A percentile compares a stretch with the other conserved stretches of the same genome.
phyloP scores from a whole-genome alignment of 2,329 filamentous ascomycete species.

The Fusarium siculi region DNA sequence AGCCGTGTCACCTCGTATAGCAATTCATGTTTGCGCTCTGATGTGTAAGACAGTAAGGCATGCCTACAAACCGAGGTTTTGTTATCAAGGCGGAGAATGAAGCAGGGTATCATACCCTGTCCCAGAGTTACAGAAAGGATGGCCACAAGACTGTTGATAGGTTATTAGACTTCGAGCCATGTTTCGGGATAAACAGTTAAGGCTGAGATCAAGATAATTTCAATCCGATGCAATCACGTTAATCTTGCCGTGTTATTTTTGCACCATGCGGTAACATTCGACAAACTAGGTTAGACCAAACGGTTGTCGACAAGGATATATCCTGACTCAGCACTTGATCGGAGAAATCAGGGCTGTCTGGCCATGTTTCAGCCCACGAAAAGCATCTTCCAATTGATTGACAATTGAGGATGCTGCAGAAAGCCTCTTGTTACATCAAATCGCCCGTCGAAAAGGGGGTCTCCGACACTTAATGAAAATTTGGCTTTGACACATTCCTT shows the following conservation, averaged over 20 bases:
- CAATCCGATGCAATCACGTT: not conserved
- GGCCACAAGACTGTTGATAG: rapidly evolving
- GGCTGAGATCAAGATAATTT: not conserved
- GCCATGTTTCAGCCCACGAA: not conserved
- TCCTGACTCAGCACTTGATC: not conserved
- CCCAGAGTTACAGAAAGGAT: not conserved
- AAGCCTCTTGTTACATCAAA: not conserved
- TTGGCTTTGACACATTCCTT: not conserved
- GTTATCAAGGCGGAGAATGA: not conserved
- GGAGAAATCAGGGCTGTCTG: not conserved
- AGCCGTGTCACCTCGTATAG: not conserved
- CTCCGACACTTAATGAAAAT: too few relatives aligned
- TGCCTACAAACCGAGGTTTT: not conserved
- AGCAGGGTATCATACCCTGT: not conserved
- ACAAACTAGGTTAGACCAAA: not conserved
- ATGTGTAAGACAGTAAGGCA: not conserved
- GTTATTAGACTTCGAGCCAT: rapidly evolving
- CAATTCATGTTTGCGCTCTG: too few relatives aligned
- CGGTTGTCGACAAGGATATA: not conserved
- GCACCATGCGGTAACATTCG: not conserved
- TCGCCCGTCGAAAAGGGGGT: not conserved
- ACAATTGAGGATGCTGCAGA: not conserved
- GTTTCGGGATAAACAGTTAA: rapidly evolving
- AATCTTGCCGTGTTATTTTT: not conserved
- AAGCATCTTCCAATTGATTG: not conserved